Evolutionary conservation across 441 rosid species (phyloP).

Genomic region (Corymbia citriodora): DNA sequence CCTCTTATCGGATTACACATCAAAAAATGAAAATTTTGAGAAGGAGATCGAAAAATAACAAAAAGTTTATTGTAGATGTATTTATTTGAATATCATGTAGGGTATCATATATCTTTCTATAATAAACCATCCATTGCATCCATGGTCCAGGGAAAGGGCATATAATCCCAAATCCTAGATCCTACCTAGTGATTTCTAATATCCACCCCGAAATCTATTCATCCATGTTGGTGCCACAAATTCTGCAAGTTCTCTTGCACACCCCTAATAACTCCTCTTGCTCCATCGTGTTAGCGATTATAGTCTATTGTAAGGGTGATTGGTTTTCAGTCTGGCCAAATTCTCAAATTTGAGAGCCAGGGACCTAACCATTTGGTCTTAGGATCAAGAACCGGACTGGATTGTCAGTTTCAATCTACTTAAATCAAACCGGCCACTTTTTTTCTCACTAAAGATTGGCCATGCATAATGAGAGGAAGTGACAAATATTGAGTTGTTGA

Average conservation of each 20-base stretch:
- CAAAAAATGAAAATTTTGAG: not conserved
- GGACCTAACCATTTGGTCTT: too few species aligned
- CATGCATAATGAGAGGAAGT: too few species aligned
- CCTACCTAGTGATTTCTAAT: not conserved
- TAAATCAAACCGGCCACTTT: too few species aligned
- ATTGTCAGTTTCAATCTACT: too few species aligned
- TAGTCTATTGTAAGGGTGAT: not conserved
- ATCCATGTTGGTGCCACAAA: not conserved
- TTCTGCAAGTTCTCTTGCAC: not conserved
- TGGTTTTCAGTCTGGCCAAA: too few species aligned
- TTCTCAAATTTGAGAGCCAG: too few species aligned
- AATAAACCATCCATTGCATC: not conserved
- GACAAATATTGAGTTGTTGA: too few species aligned
- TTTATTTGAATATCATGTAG: not conserved
- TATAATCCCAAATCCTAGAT: not conserved
- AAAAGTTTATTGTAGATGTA: not conserved
- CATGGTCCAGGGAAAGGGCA: not conserved
- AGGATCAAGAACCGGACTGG: too few species aligned
- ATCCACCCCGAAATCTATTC: not conserved
- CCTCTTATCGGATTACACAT: not conserved
- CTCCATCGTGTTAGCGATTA: not conserved
- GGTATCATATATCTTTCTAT: not conserved
- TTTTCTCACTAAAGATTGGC: too few species aligned
- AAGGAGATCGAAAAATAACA: not conserved
- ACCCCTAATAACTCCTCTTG: not conserved